Conservation (phyloP, 768 basidiomycete genomes). For the Fistulinella prunicolor region DNA sequence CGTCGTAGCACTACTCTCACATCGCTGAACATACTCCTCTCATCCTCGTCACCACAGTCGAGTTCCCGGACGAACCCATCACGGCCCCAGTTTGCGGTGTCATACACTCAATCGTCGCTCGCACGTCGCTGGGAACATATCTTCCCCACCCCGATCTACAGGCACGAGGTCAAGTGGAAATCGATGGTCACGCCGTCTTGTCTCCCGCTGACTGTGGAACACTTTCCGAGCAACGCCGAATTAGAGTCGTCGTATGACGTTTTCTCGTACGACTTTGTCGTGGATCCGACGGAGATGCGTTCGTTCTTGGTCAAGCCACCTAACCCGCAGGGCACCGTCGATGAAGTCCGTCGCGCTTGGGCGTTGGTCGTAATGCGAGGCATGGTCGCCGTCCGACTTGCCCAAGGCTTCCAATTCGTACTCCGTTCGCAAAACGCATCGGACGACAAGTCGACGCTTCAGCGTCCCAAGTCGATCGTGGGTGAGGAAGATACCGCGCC, state of each 20-base stretch:
- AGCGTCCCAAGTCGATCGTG: slow-evolving; percentile 56
- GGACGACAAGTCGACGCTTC: slow-evolving; percentile 36
- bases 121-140: slow-evolving; percentile 90
- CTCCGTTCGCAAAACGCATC: slow-evolving; percentile 42
- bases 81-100: slow-evolving; percentile 52
- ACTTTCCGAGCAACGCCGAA: slow-evolving; percentile 75
- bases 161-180: slow-evolving; percentile 91
- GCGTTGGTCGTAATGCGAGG: slow-evolving; percentile 83
- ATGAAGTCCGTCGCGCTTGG: slow-evolving; percentile 65
- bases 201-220: slow-evolving; percentile 87
- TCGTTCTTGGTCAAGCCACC: slow-evolving; percentile 83
- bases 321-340: slow-evolving; percentile 42
- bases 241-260: slow-evolving; percentile 76
- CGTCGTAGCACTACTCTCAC: slow-evolving; percentile 51
- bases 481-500: slow-evolving; percentile 52
- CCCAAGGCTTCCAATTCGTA: slow-evolving; percentile 95
- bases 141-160: slow-evolving; percentile 66
- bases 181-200: slow-evolving; percentile 82
- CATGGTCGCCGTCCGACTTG: slow-evolving; percentile 88
- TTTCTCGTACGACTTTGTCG: slow-evolving; percentile 84
- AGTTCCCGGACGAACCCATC: slow-evolving; percentile 61
- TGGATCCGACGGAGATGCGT: slow-evolving; percentile 79
- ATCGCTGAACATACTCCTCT: slow-evolving; percentile 39
- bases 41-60: slow-evolving; percentile 45
- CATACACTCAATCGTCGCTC: slow-evolving; percentile 66